Base-by-base conservation (phyloP, 441 rosid species). In the Populus trichocarpa region DNA sequence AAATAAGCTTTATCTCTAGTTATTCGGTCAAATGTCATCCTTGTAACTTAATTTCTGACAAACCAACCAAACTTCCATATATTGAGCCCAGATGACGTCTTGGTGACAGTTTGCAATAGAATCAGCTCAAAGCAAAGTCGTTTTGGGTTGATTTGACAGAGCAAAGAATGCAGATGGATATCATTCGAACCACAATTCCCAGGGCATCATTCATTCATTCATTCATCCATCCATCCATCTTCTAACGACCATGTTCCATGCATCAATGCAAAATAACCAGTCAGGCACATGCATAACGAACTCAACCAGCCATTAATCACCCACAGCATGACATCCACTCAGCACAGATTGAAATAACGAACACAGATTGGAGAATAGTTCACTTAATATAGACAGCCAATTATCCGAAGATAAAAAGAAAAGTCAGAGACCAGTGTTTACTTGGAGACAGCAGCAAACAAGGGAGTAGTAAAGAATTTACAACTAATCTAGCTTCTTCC, bases 401-500 rank as follows among this genome's bases (percentile, higher is more conserved):
- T 63, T 3, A 64, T 67, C 70, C 72, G 23, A 53, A 35, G 42
- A 35, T 22, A 35, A 50, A 6, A 32, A 13, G 33, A 33, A 74
- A 25, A 22, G 46, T 66, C 8, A 36, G 13, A 50, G 61, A 33
- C 14, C 26, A 10, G 46, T 33, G 40, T 30, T 13, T 6, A n/a
- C 65, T 18, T 23, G 59, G 66, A 67, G 36, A 30, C 22, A 76
- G 61, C 46, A 46, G 22, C 68, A 35, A 67, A 28, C 12, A 30
- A 0, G 3, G 32, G 69, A 18, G 32, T 20, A 61, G 68, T 32
- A 1, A 18, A 50, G 83, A 79, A 88, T 88, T 70, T 86, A 88
- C 87, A 83, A 33, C 77, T 80, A 71, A 75, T n/a, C 83, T 75
- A 66, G 63, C 42, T 38, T n/a, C 63, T 61, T 70, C n/a, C 22